Evolutionary conservation across 176 grass and related monocot species (phyloP), one percentile per base, ranked within the genome.

Genomic region (Oryza punctata): DNA sequence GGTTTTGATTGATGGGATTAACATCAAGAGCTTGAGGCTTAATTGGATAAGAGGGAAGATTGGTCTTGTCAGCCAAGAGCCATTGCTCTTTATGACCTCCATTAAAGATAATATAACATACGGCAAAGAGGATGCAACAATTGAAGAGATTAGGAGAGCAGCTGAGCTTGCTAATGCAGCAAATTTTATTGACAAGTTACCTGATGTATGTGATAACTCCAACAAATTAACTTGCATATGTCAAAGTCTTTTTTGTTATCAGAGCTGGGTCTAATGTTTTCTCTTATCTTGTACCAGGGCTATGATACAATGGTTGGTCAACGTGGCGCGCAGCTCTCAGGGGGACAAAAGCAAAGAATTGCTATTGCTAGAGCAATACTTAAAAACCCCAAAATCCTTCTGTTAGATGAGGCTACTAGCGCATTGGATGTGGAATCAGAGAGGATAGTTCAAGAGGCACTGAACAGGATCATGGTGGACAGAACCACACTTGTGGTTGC

Each of bases 11-110:
- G 94, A 97, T 63, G 92, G 92, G 43, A 77, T 92, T 50, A 90
- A 97, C 70, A 90, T 97, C 24, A 97, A 92, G 76, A 86, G 70
- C 52, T 82, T 97, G 41, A 81, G 67, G 37, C 92, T 94, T 86
- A 74, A 82, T 69, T 97, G 92, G 81, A 80, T 97, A 73, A 88
- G 94, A 87, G 92, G 72, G 38, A 92, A 89, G 78, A 94, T 94
- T 59, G 90, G 92, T 59, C 88, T 97, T 78, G 94, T 97, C 90
- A 97, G 88, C 88, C 94, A 94, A 84, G 94, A 97, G 72, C 94
- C 94, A 28, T 77, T 94, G 61, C 84, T 97, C 60, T 97, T 97
- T 86, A 88, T 93, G 86, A 89, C 94, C 70, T 92, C 82, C 30
- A 94, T 97, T 46, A 94, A 85, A 72, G 90, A 97, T 45, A 97